Base-by-base conservation (phyloP, 257 asterid species). In the Forsythia viridissima region DNA sequence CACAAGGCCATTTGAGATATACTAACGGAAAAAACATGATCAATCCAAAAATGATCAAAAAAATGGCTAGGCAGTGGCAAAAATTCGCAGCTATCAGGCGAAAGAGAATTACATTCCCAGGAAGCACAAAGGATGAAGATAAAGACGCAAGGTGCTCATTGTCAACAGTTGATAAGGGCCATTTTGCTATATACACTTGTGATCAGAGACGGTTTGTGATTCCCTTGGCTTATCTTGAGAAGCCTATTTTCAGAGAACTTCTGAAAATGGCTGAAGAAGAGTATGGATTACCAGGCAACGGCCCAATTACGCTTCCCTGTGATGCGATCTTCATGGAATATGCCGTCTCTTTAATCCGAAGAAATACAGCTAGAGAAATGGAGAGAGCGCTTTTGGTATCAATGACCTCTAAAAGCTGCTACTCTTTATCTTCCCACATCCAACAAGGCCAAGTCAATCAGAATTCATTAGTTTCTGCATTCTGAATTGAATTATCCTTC, bases 221-320 rank as follows among this genome's bases (percentile, higher is more conserved):
- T 44, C 15, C 51, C 16, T 44, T 44, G 51, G 51, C 16, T 44
- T 44, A 10, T 44, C 51, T 44, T 44, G 16, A 44, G 51, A 76
- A 38, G 18, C 12, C 59, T 3, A 67, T 73, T 5, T 72, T 77
- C 76, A 30, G 68, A 43, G 57, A 82, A 42, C 85, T 77, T 76
- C 39, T 77, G 16, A 52, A 21, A 20, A 77, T 77, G 65, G 67
- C 82, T 8, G 81, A 72, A 42, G 78, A 76, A 81, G 84, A 81
- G 36, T 71, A 40, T 71, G 75, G 61, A 40, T 41, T 43, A 52
- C 75, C 61, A 43, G 43, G 75, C 21, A 34, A 37, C 15, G 80
- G 81, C 0, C 84, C 83, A 0, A 79, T 86, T 21, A 80, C 73
- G 15, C 67, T 86, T 59, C 87, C 84, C 2, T 76, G 84, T 30